Conservation (phyloP, 371 early-diverging fungal species). For the Vavraia culicis region DNA sequence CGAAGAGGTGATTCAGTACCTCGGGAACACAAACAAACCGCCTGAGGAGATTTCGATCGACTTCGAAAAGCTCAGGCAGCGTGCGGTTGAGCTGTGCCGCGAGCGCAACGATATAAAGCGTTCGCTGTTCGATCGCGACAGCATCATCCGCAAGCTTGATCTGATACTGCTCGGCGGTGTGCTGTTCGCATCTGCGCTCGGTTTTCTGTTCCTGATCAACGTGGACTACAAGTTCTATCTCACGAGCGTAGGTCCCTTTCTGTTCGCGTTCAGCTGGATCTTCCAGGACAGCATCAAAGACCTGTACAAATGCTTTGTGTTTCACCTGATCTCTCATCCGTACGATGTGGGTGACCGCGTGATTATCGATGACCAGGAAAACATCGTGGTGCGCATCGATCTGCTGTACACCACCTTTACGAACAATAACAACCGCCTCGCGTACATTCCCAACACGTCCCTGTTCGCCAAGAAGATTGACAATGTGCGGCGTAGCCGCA, state of each 20-base stretch:
- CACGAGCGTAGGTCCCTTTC: constrained; percentile 34
- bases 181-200: constrained; percentile 20
- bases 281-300: constrained; percentile 43
- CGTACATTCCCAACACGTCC: constrained; percentile 39
- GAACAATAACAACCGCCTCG: constrained; percentile 24
- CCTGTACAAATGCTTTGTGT: constrained; percentile 43
- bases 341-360: constrained; percentile 42
- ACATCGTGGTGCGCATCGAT: constrained; percentile 36
- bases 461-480: constrained; percentile 33
- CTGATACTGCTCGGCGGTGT: constrained; percentile 24
- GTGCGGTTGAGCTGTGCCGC: constrained; percentile 8
- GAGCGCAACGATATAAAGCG: constrained; percentile 34
- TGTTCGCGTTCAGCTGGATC: constrained; percentile 43
- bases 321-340: constrained; percentile 39
- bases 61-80: neutral
- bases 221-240: constrained; percentile 36
- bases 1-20: constrained; percentile 22
- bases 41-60: constrained; percentile 23
- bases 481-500: constrained; percentile 40
- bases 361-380: constrained; percentile 29
- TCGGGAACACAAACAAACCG: constrained; percentile 2
- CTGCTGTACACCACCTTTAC: constrained; percentile 38
- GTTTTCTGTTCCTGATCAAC: constrained; percentile 33
- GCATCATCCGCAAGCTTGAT: constrained; percentile 37
- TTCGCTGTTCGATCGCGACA: constrained; percentile 41